phyloP scores from a whole-genome alignment of 2,329 filamentous ascomycete genomes.

The Sclerotinia sclerotiorum region DNA sequence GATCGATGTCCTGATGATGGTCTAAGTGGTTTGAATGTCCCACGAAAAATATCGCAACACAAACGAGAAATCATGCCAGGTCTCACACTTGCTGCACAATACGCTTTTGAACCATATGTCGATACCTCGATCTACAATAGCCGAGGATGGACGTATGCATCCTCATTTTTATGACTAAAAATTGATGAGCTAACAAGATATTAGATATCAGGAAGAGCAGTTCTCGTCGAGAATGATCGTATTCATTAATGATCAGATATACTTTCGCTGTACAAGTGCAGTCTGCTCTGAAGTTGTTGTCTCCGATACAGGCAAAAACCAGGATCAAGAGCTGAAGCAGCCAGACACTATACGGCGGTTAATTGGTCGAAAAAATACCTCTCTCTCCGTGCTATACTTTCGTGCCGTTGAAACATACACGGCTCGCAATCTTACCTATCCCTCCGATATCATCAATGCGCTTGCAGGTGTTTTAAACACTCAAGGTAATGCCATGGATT shows the following conservation, averaged over 20 bases:
- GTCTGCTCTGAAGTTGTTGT: constrained; percentile 17
- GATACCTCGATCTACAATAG: background rate
- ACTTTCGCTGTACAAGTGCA: constrained; percentile 14
- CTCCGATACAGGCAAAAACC: background rate
- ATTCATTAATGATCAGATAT: constrained; percentile 21
- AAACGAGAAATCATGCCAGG: constrained; percentile 8
- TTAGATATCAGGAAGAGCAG: constrained; percentile 20
- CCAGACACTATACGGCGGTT: background rate
- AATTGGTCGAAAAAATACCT: constrained; percentile 8
- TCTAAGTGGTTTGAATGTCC: background rate
- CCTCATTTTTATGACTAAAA: no score
- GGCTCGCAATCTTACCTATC: background rate
- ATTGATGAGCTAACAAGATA: background rate
- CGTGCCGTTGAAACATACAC: constrained; percentile 7
- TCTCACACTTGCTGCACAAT: constrained; percentile 6
- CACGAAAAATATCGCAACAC: background rate
- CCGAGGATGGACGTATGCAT: constrained; percentile 10
- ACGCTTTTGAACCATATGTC: background rate
- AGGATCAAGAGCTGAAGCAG: background rate
- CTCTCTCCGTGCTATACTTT: constrained; percentile 16
- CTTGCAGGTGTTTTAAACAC: constrained; percentile 1
- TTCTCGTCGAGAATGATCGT: constrained; percentile 22
- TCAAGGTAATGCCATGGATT: constrained; percentile 8
- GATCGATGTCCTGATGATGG: background rate
- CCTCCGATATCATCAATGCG: constrained; percentile 5